Evolutionary conservation across 2,329 filamentous ascomycete species (phyloP), one percentile per base, ranked within the genome.

Genomic region (Colletotrichum sp.): DNA sequence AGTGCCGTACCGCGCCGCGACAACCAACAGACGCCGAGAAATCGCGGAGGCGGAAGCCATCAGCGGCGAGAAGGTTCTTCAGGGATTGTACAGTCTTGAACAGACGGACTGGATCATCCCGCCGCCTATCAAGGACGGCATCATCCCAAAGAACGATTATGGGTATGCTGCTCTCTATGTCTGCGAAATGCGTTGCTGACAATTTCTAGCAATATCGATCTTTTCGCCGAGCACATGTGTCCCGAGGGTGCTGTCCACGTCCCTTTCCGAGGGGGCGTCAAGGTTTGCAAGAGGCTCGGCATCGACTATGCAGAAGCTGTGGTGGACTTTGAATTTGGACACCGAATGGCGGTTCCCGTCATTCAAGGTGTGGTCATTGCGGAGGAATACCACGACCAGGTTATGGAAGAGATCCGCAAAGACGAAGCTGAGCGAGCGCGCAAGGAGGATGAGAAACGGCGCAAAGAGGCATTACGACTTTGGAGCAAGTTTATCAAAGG

Each of bases 51-150:
- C 94, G 5, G 93, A 97, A 82, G 92, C 94, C 3, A 90, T 93
- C 26, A 95, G 92, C 1, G 96, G 96, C 21, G 90, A 94, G 80
- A 98, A 98, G 84, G 92, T 95, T 6, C 90, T 96, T 76, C 97
- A 99, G 82, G 96, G 96, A 0, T 86, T 99, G 0, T 99, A 95
- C 84, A 93, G 94, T 70, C 88, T 90, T 73, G 93, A 94, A 10
- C 97, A 99, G 84, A 99, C 97, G 0, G 95, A 98, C 71, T 98
- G 95, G 93, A 99, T 99, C 82, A 96, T 98, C 72, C 96, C 96
- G 2, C 91, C 94, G 2, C 96, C 96, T 0, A 98, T 98, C 72
- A 84, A 92, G 76, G 91, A 98, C 80, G 96, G 96, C 1, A 85
- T 94, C 16, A 98, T 99, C 76, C 97, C 97, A 0, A 98, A 97